Evolutionary conservation across 129 eudicot genomes (phyloP), one percentile per base, ranked within the genome.

Genomic region (Artemisia argyi): DNA sequence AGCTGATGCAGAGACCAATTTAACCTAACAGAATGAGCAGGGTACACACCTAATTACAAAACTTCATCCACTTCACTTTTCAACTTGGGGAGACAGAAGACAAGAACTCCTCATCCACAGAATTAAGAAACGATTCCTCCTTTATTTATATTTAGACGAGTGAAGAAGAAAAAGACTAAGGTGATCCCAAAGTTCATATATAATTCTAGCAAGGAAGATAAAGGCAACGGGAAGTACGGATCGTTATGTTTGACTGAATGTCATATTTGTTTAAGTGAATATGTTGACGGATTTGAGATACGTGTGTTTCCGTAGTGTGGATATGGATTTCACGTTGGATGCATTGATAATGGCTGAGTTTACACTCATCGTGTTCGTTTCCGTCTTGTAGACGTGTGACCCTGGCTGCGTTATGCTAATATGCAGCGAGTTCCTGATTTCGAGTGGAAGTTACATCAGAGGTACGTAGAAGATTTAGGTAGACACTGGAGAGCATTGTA

Each of bases 341-440:
- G 88, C 68, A 80, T 84, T 10, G 85, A 84, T 71, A 48, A 64
- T 84, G 85, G 87, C 80, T 83, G 32, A 35, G 48, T 66, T 77
- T 76, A 12, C 81, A 77, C 53, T 77, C 81, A 0, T 77, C 81
- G 49, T 77, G 81, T 69, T 77, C 81, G 49, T 77, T 76, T 69
- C 81, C 76, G 32, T 77, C 81, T 16, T 77, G 76, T 19, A 61
- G 81, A 20, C 56, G 70, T 75, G 26, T 77, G 3, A 14, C 61
- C 12, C 71, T 65, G 55, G 8, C 61, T 6, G 39, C 64, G 12
- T 69, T 75, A 35, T 77, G 76, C 69, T 46, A 57, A 53, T 76
- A 75, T 18, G 80, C 32, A 28, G 71, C 10, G 81, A 77, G 54
- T 60, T 69, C 58, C 81, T 75, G 65, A 20, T 49, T 14, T 4